Evolutionary conservation across 108 stramenopile species (phyloP).

Genomic region (Cyclotella choctawhatcheeana): DNA sequence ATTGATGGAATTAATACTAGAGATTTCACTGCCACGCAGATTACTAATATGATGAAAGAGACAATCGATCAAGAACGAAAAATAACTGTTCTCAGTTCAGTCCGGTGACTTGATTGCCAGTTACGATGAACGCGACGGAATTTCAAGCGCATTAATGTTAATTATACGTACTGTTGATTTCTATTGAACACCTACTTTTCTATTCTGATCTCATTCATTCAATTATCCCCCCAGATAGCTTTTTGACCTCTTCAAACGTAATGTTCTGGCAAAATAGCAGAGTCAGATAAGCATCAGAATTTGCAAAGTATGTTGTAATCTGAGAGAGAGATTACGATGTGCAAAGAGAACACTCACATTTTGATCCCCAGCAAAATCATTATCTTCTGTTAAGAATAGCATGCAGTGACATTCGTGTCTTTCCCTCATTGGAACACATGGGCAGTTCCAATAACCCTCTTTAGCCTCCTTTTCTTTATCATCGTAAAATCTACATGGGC

Average conservation of each 20-base stretch:
- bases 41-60: slow-evolving; percentile 76
- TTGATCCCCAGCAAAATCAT: slow-evolving; percentile 74
- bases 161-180: no score
- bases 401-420: slow-evolving; percentile 91
- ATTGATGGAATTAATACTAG: slow-evolving; percentile 80
- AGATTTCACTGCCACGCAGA: slow-evolving; percentile 70
- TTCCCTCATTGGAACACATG: slow-evolving; percentile 61
- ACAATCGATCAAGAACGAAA: slow-evolving; percentile 63
- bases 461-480: slow-evolving; percentile 91
- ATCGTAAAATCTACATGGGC: slow-evolving; percentile 92
- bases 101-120: slow-evolving; percentile 12
- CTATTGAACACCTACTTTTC: no score
- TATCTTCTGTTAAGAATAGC: slow-evolving; percentile 89
- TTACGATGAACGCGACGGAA: no score
- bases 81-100: slow-evolving; percentile 69
- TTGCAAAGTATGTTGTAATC: background rate
- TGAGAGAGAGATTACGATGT: background rate
- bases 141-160: no score
- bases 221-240: slow-evolving; percentile 4
- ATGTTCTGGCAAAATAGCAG: background rate
- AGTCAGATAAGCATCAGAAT: background rate
- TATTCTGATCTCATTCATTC: no score
- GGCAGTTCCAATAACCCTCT: slow-evolving; percentile 90
- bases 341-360: slow-evolving; percentile 41
- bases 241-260: slow-evolving; percentile 13